These are phyloP conservation scores for Homolaphlyctis polyrhiza DNA, from an alignment of 371 early-diverging fungal genomes.

Conservation along the genomic window DNA sequence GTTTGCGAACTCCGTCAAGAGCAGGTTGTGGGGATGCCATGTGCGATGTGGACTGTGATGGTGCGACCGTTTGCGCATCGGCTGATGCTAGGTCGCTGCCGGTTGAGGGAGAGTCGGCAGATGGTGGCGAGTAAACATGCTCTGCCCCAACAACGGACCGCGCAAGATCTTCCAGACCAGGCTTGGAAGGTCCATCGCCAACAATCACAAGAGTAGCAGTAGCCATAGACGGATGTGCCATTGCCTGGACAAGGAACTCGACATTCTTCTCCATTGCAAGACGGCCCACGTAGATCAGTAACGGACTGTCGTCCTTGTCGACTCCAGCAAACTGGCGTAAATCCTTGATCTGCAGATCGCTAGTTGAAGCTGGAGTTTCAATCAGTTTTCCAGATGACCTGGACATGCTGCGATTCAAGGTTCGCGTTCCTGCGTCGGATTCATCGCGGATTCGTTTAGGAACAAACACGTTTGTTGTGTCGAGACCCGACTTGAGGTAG, in stretches of 20 bases:
- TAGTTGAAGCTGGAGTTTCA: not conserved
- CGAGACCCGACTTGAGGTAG: slow-evolving; percentile 38
- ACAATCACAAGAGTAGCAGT: slow-evolving; percentile 32
- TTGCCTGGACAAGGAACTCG: slow-evolving; percentile 35
- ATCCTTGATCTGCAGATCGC: slow-evolving; percentile 5
- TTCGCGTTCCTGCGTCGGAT: not conserved
- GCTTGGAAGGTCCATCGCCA: slow-evolving; percentile 38
- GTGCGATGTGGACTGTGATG: not conserved
- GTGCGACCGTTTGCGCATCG: not conserved
- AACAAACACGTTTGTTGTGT: slow-evolving; percentile 28
- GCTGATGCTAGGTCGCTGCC: not conserved
- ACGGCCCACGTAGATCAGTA: slow-evolving; percentile 39
- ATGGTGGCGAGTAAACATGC: slow-evolving; percentile 15
- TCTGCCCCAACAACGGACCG: slow-evolving; percentile 23
- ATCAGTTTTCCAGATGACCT: not conserved
- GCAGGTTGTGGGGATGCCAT: not conserved
- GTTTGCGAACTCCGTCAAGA: not conserved
- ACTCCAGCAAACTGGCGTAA: not conserved
- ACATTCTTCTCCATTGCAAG: slow-evolving; percentile 42
- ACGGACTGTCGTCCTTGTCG: slow-evolving; percentile 7
- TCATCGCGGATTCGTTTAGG: slow-evolving; percentile 19
- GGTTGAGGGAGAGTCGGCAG: not conserved
- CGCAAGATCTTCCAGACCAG: slow-evolving; percentile 26
- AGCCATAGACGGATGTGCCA: slow-evolving; percentile 23
- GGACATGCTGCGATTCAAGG: not conserved